phyloP scores from a whole-genome alignment of 331 rosid species.

The Quercus tomentella region DNA sequence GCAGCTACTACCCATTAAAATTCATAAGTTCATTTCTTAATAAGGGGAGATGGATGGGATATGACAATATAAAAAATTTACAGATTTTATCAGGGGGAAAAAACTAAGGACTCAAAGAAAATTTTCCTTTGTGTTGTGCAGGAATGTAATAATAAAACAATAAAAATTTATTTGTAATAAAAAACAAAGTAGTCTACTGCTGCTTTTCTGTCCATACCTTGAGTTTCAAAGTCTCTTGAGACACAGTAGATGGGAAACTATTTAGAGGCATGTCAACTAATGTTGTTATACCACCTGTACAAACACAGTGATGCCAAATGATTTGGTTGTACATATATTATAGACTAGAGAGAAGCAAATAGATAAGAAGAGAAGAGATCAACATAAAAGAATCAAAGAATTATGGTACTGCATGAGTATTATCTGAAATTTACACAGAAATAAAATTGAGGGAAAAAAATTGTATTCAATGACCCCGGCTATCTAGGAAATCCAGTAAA shows the following conservation, averaged over 20 bases:
- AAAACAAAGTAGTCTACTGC: neutral
- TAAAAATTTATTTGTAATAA: neutral
- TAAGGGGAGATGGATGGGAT: neutral
- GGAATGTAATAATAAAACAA: neutral
- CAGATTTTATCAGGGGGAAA: neutral
- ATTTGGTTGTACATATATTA: neutral
- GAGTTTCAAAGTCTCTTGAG: slow-evolving; percentile 72
- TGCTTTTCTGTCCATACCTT: slow-evolving; percentile 45
- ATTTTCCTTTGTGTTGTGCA: no score
- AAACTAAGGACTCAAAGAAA: neutral
- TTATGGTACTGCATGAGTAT: neutral
- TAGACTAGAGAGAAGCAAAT: neutral
- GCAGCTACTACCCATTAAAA: neutral
- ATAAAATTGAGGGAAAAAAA: neutral
- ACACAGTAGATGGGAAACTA: slow-evolving; percentile 77
- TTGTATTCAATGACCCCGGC: neutral
- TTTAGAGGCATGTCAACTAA: slow-evolving; percentile 99
- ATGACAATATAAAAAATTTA: neutral
- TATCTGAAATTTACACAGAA: neutral
- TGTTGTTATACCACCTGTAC: slow-evolving; percentile 84
- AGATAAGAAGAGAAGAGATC: neutral
- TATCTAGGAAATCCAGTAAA: neutral
- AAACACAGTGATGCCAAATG: slow-evolving; percentile 22
- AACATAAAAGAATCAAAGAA: neutral
- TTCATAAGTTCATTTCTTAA: neutral